phyloP scores from a whole-genome alignment of 2,329 filamentous ascomycete genomes.

The Penicillium sp. region DNA sequence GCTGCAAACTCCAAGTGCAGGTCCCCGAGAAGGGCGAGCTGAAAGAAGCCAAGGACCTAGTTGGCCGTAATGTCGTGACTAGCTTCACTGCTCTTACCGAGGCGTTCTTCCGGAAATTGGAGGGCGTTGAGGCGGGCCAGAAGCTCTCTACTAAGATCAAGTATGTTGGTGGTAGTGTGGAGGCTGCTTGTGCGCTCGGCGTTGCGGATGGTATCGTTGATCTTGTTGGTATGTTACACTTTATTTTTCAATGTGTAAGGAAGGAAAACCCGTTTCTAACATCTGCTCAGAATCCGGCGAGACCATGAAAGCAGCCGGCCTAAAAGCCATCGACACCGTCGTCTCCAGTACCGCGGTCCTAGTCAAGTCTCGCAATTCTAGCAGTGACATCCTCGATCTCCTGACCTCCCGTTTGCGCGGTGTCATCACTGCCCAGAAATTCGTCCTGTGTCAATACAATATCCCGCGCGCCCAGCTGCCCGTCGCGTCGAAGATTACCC shows the following conservation, averaged over 20 bases:
- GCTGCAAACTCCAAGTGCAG: conserved; percentile 93
- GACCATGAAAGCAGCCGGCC: conserved; percentile 92
- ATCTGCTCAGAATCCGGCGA: conserved; percentile 76
- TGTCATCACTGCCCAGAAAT: conserved; percentile 92
- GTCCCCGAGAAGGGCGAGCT: conserved; percentile 81
- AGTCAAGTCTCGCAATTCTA: conserved; percentile 82
- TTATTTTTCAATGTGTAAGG: background rate
- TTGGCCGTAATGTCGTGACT: conserved; percentile 91
- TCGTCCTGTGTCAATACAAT: conserved; percentile 96
- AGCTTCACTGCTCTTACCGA: conserved; percentile 85
- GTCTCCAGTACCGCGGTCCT: conserved; percentile 82
- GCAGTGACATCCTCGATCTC: conserved; percentile 75
- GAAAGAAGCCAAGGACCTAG: conserved; percentile 65
- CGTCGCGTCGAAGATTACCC: conserved; percentile 72
- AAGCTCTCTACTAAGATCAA: conserved; percentile 77
- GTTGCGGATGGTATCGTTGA: conserved; percentile 97
- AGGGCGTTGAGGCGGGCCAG: conserved; percentile 44
- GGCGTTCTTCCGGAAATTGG: conserved; percentile 78
- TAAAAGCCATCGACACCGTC: conserved; percentile 92
- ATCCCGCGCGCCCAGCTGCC: conserved; percentile 67
- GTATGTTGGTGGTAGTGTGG: conserved; percentile 92
- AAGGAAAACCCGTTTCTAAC: conserved; percentile 2
- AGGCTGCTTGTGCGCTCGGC: conserved; percentile 91
- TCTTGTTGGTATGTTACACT: conserved; percentile 70
- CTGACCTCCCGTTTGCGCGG: conserved; percentile 84